Conservation (phyloP, 306 rosid species). For the Trifolium dubium region DNA sequence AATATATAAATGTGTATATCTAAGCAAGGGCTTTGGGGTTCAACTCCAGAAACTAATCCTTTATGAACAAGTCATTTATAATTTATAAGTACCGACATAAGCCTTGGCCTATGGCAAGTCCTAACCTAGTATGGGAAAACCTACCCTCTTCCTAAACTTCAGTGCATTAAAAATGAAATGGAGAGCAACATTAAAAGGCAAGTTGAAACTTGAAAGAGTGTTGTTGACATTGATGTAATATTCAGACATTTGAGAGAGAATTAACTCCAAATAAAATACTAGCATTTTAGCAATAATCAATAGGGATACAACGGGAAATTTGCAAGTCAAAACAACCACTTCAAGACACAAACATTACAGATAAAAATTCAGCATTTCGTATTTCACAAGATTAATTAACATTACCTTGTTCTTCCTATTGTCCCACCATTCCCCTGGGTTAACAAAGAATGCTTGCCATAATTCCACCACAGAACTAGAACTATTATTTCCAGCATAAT, state of each 20-base stretch:
- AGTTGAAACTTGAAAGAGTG: conserved; percentile 34
- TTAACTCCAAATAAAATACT: conserved; percentile 21
- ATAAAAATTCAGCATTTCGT: conserved; percentile 3
- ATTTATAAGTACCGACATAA: conserved; percentile 1
- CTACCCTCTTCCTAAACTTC: conserved; percentile 33
- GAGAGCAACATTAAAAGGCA: not conserved
- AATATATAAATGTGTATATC: not conserved
- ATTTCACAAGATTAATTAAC: conserved; percentile 3
- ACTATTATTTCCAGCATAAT: conserved; percentile 46
- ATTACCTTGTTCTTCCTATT: conserved; percentile 52
- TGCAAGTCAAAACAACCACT: conserved; percentile 24
- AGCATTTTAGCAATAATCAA: conserved; percentile 10
- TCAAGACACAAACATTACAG: conserved; percentile 2
- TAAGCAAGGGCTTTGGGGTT: not conserved
- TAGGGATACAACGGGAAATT: not conserved
- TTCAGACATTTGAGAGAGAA: not conserved
- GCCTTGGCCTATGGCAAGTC: not conserved
- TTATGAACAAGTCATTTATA: not conserved
- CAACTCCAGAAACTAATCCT: conserved; percentile 4
- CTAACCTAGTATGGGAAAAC: not conserved
- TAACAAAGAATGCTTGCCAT: conserved; percentile 76
- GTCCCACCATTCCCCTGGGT: conserved; percentile 65
- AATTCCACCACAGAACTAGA: conserved; percentile 66
- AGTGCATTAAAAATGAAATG: conserved; percentile 7
- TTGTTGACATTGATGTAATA: conserved; percentile 29